A percentile compares a stretch with the other conserved stretches of the same genome.
These are phyloP conservation scores for Kwoniella sp. DNA, from an alignment of 768 basidiomycete species.

Conservation along the genomic window DNA sequence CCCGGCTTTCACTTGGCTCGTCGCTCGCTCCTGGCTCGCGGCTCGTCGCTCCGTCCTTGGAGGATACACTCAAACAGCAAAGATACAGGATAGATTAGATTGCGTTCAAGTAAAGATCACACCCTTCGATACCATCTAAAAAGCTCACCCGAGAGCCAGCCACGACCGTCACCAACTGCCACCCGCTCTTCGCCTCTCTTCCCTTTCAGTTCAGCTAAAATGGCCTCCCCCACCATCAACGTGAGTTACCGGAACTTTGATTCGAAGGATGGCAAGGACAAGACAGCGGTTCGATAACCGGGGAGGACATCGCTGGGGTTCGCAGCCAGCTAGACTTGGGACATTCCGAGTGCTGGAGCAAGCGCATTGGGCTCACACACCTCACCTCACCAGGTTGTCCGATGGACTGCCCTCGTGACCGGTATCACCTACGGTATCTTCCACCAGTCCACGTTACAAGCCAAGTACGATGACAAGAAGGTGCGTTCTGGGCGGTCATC, in stretches of 20 bases:
- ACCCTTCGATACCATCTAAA: neutral
- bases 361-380: too few species aligned
- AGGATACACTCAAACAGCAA: neutral
- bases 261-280: neutral
- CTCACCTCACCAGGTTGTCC: slow-evolving; percentile 94
- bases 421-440: slow-evolving; percentile 88
- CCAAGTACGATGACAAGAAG: slow-evolving; percentile 70
- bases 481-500: slow-evolving; percentile 52
- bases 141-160: slow-evolving; percentile 9
- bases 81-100: neutral
- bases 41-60: too few species aligned
- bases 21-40: neutral
- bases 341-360: too few species aligned
- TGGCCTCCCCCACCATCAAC: slow-evolving; percentile 36
- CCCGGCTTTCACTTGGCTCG: neutral
- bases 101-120: neutral
- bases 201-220: slow-evolving; percentile 11
- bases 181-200: neutral
- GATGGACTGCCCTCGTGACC: slow-evolving; percentile 81
- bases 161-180: too few species aligned
- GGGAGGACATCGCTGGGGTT: too few species aligned
- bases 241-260: slow-evolving; percentile 18
- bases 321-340: too few species aligned
- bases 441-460: slow-evolving; percentile 85
- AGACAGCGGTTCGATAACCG: neutral